Conservation (phyloP, 2,329 filamentous ascomycete species). For the Fusarium sp. region DNA sequence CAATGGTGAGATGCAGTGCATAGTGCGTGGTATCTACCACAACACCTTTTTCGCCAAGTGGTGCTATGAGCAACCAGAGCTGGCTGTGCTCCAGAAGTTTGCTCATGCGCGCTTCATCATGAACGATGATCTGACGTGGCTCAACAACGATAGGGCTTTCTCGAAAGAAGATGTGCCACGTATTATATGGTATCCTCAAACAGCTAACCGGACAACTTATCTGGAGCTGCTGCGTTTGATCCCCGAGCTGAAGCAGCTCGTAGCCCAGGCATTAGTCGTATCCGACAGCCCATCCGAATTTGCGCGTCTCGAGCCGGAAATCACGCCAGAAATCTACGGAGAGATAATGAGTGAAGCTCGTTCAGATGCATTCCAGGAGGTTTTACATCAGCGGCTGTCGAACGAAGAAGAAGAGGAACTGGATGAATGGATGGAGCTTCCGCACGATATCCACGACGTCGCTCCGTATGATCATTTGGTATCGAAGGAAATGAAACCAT, state of each 20-base stretch:
- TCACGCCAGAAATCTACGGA: neutral
- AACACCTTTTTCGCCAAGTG: neutral
- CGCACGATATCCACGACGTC: neutral
- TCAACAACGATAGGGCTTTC: neutral
- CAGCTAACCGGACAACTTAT: neutral
- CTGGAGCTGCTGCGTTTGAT: neutral
- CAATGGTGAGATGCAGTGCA: neutral
- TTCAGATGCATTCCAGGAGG: neutral
- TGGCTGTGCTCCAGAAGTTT: neutral
- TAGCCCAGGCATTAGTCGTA: neutral
- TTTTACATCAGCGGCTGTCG: neutral
- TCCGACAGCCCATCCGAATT: neutral
- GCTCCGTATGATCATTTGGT: neutral
- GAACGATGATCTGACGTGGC: neutral
- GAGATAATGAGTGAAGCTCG: neutral
- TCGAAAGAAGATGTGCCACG: neutral
- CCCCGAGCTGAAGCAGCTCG: neutral
- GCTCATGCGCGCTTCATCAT: neutral
- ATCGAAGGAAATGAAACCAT: neutral
- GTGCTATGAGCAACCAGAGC: neutral
- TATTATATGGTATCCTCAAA: neutral
- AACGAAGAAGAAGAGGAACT: neutral
- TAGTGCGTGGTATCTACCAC: conserved; percentile 5
- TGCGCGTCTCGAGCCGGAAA: neutral
- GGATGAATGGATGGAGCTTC: neutral